Conservation (phyloP, 345 rosid genomes). For the Linum usitatissimum region DNA sequence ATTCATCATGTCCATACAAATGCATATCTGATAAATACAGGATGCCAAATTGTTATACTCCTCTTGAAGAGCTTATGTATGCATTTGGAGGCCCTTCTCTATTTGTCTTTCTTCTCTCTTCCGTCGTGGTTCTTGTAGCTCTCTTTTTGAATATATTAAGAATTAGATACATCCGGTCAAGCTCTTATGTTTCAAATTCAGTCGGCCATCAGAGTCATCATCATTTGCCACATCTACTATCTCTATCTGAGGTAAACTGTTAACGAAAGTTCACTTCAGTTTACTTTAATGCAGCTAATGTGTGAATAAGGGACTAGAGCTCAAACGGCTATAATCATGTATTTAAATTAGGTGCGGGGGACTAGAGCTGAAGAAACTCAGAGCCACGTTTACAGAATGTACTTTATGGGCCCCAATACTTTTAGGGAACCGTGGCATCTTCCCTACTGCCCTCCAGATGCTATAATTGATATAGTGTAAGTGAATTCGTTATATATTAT, state of each 20-base stretch:
- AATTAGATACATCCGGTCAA: slow-evolving; percentile 53
- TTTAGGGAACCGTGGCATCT: slow-evolving; percentile 99
- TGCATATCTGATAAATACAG: slow-evolving; percentile 86
- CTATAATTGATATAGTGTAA: slow-evolving; percentile 92
- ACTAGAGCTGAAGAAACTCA: slow-evolving; percentile 89
- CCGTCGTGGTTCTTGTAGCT: slow-evolving; percentile 58
- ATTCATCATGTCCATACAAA: slow-evolving; percentile 66
- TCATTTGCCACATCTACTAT: slow-evolving; percentile 77
- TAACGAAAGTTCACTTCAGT: slow-evolving; percentile 9
- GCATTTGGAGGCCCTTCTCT: slow-evolving; percentile 93
- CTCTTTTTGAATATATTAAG: slow-evolving; percentile 59
- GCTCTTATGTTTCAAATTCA: slow-evolving; percentile 44
- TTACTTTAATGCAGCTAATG: slow-evolving; percentile 7
- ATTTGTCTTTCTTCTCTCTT: slow-evolving; percentile 61
- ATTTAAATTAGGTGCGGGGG: slow-evolving; percentile 62
- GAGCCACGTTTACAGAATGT: slow-evolving; percentile 89
- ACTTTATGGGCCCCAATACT: slow-evolving; percentile 93
- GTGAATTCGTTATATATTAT: slow-evolving; percentile 18
- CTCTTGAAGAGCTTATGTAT: slow-evolving; percentile 86
- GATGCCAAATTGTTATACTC: slow-evolving; percentile 92
- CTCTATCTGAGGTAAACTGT: slow-evolving; percentile 69
- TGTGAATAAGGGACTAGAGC: slow-evolving; percentile 7
- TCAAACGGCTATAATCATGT: slow-evolving; percentile 12
- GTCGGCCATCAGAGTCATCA: slow-evolving; percentile 53
- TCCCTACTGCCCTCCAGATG: slow-evolving; percentile 84